phyloP scores from a whole-genome alignment of 257 asterid species.

The Capsicum rhomboideum region DNA sequence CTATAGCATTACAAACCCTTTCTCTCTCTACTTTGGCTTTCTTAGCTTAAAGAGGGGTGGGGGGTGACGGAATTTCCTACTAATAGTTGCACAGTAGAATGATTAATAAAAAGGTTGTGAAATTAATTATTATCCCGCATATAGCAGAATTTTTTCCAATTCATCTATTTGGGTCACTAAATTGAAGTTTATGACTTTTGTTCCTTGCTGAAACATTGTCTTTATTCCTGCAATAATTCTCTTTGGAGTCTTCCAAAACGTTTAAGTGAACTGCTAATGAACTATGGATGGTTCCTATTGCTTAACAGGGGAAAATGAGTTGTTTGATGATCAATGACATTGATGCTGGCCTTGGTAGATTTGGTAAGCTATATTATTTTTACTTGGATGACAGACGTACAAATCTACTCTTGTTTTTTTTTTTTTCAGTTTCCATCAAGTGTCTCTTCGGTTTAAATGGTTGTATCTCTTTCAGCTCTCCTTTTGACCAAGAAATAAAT shows the following conservation, averaged over 20 bases:
- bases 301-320: slow-evolving; percentile 85
- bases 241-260: neutral
- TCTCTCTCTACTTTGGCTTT: neutral
- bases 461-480: neutral
- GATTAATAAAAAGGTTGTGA: neutral
- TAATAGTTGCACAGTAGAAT: neutral
- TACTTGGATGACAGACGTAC: neutral
- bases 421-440: neutral
- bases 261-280: neutral
- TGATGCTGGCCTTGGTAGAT: slow-evolving; percentile 98
- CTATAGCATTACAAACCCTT: neutral
- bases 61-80: neutral
- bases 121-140: neutral
- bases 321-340: slow-evolving; percentile 92
- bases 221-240: neutral
- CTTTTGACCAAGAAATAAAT: neutral
- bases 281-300: slow-evolving; percentile 6
- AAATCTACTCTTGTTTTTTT: neutral
- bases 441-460: neutral
- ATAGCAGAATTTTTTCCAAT: neutral
- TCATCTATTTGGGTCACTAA: neutral
- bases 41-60: neutral
- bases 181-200: neutral
- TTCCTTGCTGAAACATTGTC: neutral
- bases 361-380: slow-evolving; percentile 46